Evolutionary conservation across 2,329 filamentous ascomycete species (phyloP).

Genomic region (Penicillium sp.): DNA sequence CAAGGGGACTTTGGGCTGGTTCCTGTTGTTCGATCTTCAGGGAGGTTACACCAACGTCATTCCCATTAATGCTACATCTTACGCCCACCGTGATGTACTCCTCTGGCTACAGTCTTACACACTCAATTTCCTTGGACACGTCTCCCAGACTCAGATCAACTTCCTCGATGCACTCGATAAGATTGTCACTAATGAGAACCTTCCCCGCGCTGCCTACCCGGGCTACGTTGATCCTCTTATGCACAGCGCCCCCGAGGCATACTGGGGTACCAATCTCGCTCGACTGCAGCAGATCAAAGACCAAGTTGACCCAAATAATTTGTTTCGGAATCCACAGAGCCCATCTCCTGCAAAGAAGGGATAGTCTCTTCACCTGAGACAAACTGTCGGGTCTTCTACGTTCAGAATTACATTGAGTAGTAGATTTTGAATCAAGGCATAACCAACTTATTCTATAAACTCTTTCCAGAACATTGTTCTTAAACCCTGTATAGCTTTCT

Average conservation of each 20-base stretch:
- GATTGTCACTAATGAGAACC: constrained; percentile 5
- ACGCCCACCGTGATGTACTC: constrained; percentile 61
- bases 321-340: neutral
- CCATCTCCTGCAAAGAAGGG: neutral
- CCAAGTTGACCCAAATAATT: neutral
- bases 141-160: constrained; percentile 31
- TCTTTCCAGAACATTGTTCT: too few species aligned
- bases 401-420: neutral
- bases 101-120: constrained; percentile 63
- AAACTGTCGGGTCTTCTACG: neutral
- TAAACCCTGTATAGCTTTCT: too few species aligned
- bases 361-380: neutral
- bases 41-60: constrained; percentile 53
- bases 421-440: neutral
- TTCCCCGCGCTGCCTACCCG: neutral
- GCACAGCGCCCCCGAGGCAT: neutral
- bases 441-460: neutral
- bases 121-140: constrained; percentile 46
- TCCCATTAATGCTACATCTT: constrained; percentile 55
- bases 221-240: neutral
- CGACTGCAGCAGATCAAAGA: neutral
- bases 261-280: neutral
- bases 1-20: neutral
- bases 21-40: constrained; percentile 52
- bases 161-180: constrained; percentile 8